Evolutionary conservation across 1,139 yeast species (phyloP).

Genomic region (Saccharomycopsis phalli): DNA sequence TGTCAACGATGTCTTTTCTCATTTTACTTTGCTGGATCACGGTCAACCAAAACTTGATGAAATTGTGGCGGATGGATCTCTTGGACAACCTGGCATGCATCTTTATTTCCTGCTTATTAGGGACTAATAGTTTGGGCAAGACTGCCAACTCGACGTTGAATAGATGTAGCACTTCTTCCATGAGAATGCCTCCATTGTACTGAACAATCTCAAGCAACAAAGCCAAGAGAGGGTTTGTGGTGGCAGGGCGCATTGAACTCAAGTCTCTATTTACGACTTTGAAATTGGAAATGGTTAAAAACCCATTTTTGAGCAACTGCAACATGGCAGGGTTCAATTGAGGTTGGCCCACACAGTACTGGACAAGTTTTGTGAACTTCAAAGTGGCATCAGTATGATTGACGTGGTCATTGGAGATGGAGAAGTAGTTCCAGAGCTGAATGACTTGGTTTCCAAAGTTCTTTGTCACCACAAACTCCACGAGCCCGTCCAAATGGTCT

Average conservation of each 20-base stretch:
- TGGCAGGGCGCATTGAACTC: slow-evolving; percentile 45
- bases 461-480: slow-evolving; percentile 27
- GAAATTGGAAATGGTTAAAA: slow-evolving; percentile 34
- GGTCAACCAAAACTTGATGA: slow-evolving; percentile 53
- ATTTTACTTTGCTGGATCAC: slow-evolving; percentile 41
- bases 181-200: slow-evolving; percentile 40
- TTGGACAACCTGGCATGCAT: slow-evolving; percentile 24
- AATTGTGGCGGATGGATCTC: slow-evolving; percentile 43
- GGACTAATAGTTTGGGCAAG: slow-evolving; percentile 53
- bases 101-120: slow-evolving; percentile 32
- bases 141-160: slow-evolving; percentile 62
- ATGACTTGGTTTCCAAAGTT: slow-evolving; percentile 32
- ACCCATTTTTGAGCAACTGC: slow-evolving; percentile 41
- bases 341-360: slow-evolving; percentile 49
- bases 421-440: slow-evolving; percentile 55
- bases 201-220: slow-evolving; percentile 45
- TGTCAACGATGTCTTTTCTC: slow-evolving; percentile 51
- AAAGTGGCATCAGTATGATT: slow-evolving; percentile 75
- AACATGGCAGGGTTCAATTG: slow-evolving; percentile 27
- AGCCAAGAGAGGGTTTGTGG: slow-evolving; percentile 53
- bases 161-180: slow-evolving; percentile 49
- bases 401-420: slow-evolving; percentile 53
- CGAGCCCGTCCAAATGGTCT: slow-evolving; percentile 17
- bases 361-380: slow-evolving; percentile 90
- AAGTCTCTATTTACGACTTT: slow-evolving; percentile 66